These are phyloP conservation scores for Wickerhamomyces tratensis DNA, from an alignment of 805 yeast species.

Conservation along the genomic window DNA sequence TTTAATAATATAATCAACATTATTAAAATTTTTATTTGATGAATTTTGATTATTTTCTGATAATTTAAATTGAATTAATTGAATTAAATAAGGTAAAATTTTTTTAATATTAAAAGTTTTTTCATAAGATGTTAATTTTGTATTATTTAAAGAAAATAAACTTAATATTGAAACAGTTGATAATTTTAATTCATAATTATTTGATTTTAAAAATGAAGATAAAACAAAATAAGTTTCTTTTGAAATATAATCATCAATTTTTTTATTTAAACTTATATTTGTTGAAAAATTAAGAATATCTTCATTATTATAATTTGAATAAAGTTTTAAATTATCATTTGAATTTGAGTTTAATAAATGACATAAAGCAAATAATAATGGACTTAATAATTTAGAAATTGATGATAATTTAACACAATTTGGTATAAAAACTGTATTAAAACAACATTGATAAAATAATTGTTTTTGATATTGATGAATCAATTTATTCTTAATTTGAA, in stretches of 20 bases:
- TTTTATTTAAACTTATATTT: neutral
- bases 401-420: slow-evolving; percentile 8
- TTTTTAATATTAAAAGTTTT: slow-evolving; percentile 9
- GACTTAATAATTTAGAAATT: slow-evolving; percentile 9
- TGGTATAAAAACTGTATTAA: slow-evolving; percentile 8
- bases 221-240: slow-evolving; percentile 11
- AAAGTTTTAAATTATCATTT: neutral
- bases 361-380: slow-evolving; percentile 12
- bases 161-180: slow-evolving; percentile 11
- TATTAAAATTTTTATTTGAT: too few relatives aligned
- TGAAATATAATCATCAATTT: slow-evolving; percentile 8
- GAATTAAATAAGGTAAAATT: slow-evolving; percentile 14
- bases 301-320: too few relatives aligned
- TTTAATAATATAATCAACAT: neutral
- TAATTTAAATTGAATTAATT: slow-evolving; percentile 7
- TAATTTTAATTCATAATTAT: slow-evolving; percentile 13
- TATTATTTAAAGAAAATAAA: slow-evolving; percentile 11
- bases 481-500: slow-evolving; percentile 2
- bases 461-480: slow-evolving; percentile 1
- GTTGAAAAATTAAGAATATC: too few relatives aligned
- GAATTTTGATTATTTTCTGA: neutral
- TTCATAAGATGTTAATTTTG: neutral
- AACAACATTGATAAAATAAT: slow-evolving; percentile 6
- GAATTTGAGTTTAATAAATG: slow-evolving; percentile 10
- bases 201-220: slow-evolving; percentile 13